Percentiles rank a stretch among this genome's conserved stretches.
Conservation (phyloP, 768 basidiomycete species). For the Podaxis mareebaensis region DNA sequence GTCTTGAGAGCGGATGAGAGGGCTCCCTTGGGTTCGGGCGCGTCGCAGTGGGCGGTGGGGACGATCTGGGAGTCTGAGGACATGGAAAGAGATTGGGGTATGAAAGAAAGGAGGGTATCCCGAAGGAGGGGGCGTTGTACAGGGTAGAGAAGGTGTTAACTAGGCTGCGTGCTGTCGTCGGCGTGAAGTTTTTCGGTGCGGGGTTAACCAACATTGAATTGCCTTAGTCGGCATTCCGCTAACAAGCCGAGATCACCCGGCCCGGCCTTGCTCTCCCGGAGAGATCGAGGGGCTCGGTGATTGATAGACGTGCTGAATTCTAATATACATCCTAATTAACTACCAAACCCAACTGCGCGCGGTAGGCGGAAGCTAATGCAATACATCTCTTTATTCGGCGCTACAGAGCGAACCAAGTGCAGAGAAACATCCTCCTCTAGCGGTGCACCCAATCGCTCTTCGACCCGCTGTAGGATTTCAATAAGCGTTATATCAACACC, state of each 20-base stretch:
- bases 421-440: constrained; percentile 53
- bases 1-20: constrained; percentile 58
- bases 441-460: constrained; percentile 56
- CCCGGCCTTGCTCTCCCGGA: background rate
- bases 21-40: constrained; percentile 38
- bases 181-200: constrained; percentile 33
- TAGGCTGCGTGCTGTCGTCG: constrained; percentile 21
- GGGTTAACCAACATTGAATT: constrained; percentile 29
- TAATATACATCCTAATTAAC: constrained; percentile 6
- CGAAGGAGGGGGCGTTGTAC: constrained; percentile 16
- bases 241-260: constrained; percentile 1
- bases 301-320: background rate
- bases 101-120: constrained; percentile 36
- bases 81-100: constrained; percentile 37
- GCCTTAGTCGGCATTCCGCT: constrained; percentile 5
- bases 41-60: constrained; percentile 57
- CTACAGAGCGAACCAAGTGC: constrained; percentile 88
- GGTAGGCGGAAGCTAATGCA: constrained; percentile 80
- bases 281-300: background rate
- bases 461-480: constrained; percentile 59
- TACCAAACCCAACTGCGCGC: constrained; percentile 36
- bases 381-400: constrained; percentile 98
- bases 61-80: constrained; percentile 40
- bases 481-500: constrained; percentile 17
- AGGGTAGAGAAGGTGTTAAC: constrained; percentile 19